Base-by-base conservation (phyloP, 2,329 filamentous ascomycete genomes). In the Neonectria neomacrospora region DNA sequence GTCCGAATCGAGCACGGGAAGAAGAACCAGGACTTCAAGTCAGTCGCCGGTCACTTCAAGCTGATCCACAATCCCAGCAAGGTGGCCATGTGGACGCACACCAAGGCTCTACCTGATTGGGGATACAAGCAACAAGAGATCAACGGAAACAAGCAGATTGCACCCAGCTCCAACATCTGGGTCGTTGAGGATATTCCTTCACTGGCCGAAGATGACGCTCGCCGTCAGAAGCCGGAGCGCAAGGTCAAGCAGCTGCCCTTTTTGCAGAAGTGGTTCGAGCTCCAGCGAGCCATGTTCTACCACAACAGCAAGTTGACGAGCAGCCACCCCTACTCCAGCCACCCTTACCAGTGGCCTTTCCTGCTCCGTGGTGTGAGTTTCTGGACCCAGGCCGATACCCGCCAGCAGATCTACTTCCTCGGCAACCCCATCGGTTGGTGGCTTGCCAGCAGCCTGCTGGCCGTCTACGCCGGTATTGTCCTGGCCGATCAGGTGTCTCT, bases 41-140 rank as follows among this genome's bases (percentile, higher is more conserved):
- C 91, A 65, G 87, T 97, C 76, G 90, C 95, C 10, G 91, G 93
- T 65, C 92, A 97, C 80, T 97, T 99, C 87, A 98, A 97, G 82
- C 86, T 99, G 64, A 88, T 99, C 72, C 96, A 99, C 80, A 89
- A 92, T 74, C 94, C 95, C 8, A 96, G 93, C 78, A 97, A 96
- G 79, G 96, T 99, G 54, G 95, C 96, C 69, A 97, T 99, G 95
- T 99, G 96, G 96, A 99, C 96, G 28, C 95, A 98, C 79, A 91
- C 91, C 37, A 96, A 90, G 63, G 93, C 96, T 53, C 88, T 99
- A n/a, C 96, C 96, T 5, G 96, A 99, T 4, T 99, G 96, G 96
- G 96, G 87, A 26, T 95, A 92, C 83, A 96, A 96, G 79, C 96
- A 99, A 80, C 95, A 97, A 75, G 96, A 99, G 78, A 97, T 99